Evolutionary conservation across 2,329 filamentous ascomycete genomes (phyloP).

Genomic region (Knoxdaviesia proteae): DNA sequence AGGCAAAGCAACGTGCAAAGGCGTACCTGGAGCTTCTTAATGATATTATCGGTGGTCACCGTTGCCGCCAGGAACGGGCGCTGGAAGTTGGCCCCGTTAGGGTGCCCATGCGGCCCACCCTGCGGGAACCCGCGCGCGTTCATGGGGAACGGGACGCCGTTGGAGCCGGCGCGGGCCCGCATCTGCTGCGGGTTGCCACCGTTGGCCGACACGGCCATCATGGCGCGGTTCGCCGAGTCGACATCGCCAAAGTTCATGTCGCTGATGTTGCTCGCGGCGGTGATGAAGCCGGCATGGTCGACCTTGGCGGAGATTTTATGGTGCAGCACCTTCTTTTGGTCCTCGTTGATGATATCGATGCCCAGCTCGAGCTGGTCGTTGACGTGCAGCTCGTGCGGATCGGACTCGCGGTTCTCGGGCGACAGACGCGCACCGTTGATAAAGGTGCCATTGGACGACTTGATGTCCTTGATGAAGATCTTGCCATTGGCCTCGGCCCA

Average conservation of each 20-base stretch:
- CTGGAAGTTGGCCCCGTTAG: conserved; percentile 40
- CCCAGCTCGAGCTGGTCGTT: conserved; percentile 85
- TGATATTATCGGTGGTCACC: conserved; percentile 82
- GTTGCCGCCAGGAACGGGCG: conserved; percentile 74
- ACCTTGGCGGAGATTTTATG: conserved; percentile 96
- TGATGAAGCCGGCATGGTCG: conserved; percentile 77
- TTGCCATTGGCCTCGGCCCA: conserved; percentile 75
- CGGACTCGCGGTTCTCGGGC: conserved; percentile 86
- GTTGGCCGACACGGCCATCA: conserved; percentile 39
- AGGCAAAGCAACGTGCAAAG: not conserved
- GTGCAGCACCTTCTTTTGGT: conserved; percentile 95
- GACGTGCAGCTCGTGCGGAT: conserved; percentile 80
- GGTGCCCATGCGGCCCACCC: too few relatives aligned
- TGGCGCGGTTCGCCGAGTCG: conserved; percentile 54
- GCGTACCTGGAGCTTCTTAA: conserved; percentile 67
- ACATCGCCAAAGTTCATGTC: conserved; percentile 88
- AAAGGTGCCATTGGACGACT: conserved; percentile 96
- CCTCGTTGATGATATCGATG: conserved; percentile 96
- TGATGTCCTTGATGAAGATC: conserved; percentile 90
- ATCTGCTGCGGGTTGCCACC: conserved; percentile 43
- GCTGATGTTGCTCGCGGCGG: conserved; percentile 51
- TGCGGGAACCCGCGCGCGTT: too few relatives aligned
- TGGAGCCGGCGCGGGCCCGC: conserved; percentile 48
- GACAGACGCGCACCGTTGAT: conserved; percentile 84
- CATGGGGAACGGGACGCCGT: conserved; percentile 10